Evolutionary conservation across 176 grass and related monocot genomes (phyloP).

Genomic region (Oryza brachyantha): DNA sequence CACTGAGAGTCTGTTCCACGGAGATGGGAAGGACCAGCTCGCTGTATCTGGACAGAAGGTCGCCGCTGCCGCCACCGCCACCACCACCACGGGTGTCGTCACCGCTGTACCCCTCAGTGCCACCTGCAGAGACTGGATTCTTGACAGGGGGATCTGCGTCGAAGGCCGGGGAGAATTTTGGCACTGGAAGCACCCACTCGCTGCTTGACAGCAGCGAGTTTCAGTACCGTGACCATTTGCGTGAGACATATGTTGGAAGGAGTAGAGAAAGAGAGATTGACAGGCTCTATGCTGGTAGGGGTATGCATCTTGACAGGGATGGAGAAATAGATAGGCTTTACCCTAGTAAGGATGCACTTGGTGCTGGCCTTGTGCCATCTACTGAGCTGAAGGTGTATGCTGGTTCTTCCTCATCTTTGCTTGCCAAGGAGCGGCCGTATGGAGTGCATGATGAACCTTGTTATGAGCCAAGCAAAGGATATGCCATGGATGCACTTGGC

Average conservation of each 20-base stretch:
- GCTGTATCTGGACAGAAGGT: constrained; percentile 22
- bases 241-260: constrained; percentile 20
- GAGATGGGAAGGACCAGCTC: constrained; percentile 26
- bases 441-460: neutral
- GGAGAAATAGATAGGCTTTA: constrained; percentile 41
- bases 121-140: constrained; percentile 27
- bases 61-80: neutral
- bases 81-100: neutral
- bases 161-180: constrained; percentile 21
- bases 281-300: constrained; percentile 25
- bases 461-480: constrained; percentile 34
- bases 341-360: constrained; percentile 36
- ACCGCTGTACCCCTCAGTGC: constrained; percentile 25
- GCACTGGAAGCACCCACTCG: neutral
- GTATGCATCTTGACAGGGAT: constrained; percentile 27
- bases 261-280: constrained; percentile 39
- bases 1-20: constrained; percentile 16
- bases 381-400: constrained; percentile 39
- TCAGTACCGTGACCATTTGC: constrained; percentile 16
- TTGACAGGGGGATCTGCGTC: constrained; percentile 5
- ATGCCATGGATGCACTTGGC: constrained; percentile 23
- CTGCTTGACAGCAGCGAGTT: constrained; percentile 15
- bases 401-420: constrained; percentile 50
- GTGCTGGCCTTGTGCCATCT: constrained; percentile 10
- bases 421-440: constrained; percentile 29